Evolutionary conservation across 768 basidiomycete genomes (phyloP).

Genomic region (Lactarius akahatsu): DNA sequence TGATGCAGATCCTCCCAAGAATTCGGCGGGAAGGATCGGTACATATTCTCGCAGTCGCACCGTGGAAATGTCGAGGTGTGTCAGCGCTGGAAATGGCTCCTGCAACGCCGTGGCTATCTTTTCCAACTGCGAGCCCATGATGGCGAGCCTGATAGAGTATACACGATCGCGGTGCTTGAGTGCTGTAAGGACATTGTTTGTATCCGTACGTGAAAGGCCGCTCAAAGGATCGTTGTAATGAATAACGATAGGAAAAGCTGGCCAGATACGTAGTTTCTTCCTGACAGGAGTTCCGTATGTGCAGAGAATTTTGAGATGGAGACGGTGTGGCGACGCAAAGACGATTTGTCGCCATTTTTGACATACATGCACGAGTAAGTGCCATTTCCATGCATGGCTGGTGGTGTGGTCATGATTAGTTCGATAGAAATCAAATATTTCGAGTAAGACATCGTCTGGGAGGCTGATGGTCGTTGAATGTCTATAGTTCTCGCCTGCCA

Average conservation of each 20-base stretch:
- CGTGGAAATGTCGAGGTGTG: background rate
- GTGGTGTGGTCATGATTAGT: background rate
- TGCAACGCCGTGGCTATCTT: background rate
- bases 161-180: constrained; percentile 1
- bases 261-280: background rate
- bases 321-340: background rate
- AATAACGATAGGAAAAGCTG: background rate
- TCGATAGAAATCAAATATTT: background rate
- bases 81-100: background rate
- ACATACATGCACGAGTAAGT: background rate
- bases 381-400: background rate
- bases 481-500: background rate
- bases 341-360: background rate
- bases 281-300: background rate
- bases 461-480: background rate
- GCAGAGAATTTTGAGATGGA: background rate
- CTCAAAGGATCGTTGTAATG: too few species aligned
- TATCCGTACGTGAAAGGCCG: background rate
- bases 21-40: background rate
- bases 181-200: background rate
- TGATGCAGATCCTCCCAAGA: constrained; percentile 60
- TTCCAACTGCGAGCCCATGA: background rate
- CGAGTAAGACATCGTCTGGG: background rate
- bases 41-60: background rate
- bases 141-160: background rate